Conservation (phyloP, 306 rosid genomes). For the Malus sieversii region DNA sequence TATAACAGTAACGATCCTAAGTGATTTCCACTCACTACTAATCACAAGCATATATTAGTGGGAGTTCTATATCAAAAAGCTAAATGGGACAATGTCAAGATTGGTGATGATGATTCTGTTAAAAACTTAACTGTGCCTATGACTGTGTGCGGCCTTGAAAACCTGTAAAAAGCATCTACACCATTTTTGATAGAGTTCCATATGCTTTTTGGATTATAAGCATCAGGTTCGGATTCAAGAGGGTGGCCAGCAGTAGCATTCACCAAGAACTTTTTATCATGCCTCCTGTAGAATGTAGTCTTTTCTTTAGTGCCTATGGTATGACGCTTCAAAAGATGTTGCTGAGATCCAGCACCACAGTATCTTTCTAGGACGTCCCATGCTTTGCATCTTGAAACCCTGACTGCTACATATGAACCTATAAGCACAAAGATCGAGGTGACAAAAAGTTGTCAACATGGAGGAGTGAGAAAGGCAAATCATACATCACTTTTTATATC, state of each 20-base stretch:
- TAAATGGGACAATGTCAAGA: not conserved
- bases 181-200: conserved; percentile 30
- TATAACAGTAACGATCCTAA: not conserved
- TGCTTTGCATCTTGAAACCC: conserved; percentile 30
- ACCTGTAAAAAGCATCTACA: conserved; percentile 78
- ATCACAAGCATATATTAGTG: not conserved
- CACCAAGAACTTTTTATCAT: conserved; percentile 28
- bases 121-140: conserved; percentile 84
- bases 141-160: conserved; percentile 95
- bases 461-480: not conserved
- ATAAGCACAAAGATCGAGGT: conserved; percentile 8
- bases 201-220: conserved; percentile 36
- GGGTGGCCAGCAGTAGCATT: conserved; percentile 60
- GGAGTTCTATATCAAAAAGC: not conserved
- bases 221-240: conserved; percentile 59
- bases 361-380: conserved; percentile 30
- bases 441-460: not conserved
- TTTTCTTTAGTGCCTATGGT: conserved; percentile 23
- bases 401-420: conserved; percentile 33
- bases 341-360: conserved; percentile 23
- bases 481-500: not conserved
- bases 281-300: conserved; percentile 18
- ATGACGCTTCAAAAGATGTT: conserved; percentile 6
- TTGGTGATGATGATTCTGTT: not conserved
- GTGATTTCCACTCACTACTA: not conserved